Evolutionary conservation across 2,329 filamentous ascomycete genomes (phyloP).

Genomic region (Ophiostoma piceae): DNA sequence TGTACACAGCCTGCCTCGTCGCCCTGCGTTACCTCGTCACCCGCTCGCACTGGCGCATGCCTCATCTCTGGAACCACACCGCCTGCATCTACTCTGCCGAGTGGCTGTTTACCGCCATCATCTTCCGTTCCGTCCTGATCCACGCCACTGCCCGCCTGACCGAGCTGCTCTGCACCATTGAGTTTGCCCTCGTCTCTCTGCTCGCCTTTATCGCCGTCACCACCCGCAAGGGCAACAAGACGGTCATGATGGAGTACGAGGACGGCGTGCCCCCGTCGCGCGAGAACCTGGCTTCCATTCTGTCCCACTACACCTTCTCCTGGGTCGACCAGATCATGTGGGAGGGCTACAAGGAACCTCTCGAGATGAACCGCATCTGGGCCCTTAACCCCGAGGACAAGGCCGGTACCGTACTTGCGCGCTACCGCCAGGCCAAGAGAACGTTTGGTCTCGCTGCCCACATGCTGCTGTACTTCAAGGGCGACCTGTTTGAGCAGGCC

Average conservation of each 20-base stretch:
- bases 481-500: conserved; percentile 69
- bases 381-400: conserved; percentile 86
- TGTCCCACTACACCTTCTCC: conserved; percentile 80
- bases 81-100: conserved; percentile 73
- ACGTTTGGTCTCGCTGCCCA: conserved; percentile 74
- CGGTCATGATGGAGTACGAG: conserved; percentile 82
- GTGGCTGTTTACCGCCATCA: conserved; percentile 69
- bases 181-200: conserved; percentile 70
- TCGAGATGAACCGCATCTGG: conserved; percentile 85
- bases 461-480: conserved; percentile 77
- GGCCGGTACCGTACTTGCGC: conserved; percentile 69
- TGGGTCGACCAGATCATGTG: conserved; percentile 90
- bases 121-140: conserved; percentile 82
- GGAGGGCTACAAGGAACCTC: conserved; percentile 77
- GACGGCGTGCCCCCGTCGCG: conserved; percentile 79
- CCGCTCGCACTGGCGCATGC: conserved; percentile 60
- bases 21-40: conserved; percentile 64
- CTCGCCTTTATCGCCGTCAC: conserved; percentile 71
- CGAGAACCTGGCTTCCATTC: conserved; percentile 80
- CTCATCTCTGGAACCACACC: conserved; percentile 87
- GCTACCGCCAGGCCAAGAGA: conserved; percentile 81
- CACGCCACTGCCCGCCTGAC: conserved; percentile 62
- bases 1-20: conserved; percentile 71
- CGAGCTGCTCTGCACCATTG: conserved; percentile 60
- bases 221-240: conserved; percentile 87